Base-by-base conservation (phyloP, 1,284 basidiomycete species). In the Sutorius eximius region DNA sequence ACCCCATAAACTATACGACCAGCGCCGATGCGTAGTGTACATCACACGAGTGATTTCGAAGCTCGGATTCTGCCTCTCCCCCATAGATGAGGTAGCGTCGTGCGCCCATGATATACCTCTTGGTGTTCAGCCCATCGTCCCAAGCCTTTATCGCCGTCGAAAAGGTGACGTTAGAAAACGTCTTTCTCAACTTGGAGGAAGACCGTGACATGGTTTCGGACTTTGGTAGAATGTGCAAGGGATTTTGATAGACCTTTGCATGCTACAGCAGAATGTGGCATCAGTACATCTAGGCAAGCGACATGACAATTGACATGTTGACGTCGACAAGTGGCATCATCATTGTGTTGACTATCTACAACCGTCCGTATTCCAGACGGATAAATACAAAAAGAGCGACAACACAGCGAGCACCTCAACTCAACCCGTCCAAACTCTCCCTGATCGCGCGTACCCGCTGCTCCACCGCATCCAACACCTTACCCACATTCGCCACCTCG, bases 41-140 rank as follows among this genome's bases (percentile, higher is more conserved):
- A 80, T 30, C 85, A 89, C 63, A 77, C 70, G 2, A 85, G 87
- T 57, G 88, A 91, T 70, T 85, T 86, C 61, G 88, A 91, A 67
- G 72, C 73, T 50, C 75, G 86, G 48, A 75, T 88, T 29, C 66
- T 92, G 18, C 90, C 90, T 2, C 65, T 92, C 15, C 90, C 87
- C 89, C 5, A 74, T 93, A 33, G 90, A 92, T 61, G 76, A 82
- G 63, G 87, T 85, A 57, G 49, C 74, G 68, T 36, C 27, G 7
- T n/a, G 12, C 32, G n/a, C 51, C n/a, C 45, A 33, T 45, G 15
- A 36, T 22, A 34, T 49, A 6, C 22, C 22, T 27, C 16, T 45
- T 37, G 22, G 29, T 11, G 15, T 16, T 52, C 32, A 62, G 53
- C 11, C 18, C 13, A 18, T 44, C 42, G 4, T 41, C 5, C 20